Base-by-base conservation (phyloP, 495 filamentous ascomycete genomes). In the Neurospora tetraspora region DNA sequence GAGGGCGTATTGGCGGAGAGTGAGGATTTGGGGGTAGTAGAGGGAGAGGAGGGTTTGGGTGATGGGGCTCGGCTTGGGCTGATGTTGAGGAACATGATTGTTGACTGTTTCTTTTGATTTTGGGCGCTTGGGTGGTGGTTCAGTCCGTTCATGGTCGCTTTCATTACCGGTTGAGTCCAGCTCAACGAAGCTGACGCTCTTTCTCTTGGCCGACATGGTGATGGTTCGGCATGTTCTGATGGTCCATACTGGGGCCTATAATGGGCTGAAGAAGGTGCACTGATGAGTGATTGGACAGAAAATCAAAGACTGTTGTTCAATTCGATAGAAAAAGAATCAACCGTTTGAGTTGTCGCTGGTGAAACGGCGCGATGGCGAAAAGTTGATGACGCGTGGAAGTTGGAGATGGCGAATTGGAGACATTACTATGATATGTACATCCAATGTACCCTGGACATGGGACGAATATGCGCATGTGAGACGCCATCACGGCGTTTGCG, bases 1-100 rank as follows among this genome's bases (percentile, higher is more conserved):
- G n/a, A 89, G 79, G 61, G 96, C 83, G 81, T 94, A 94, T 40
- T 91, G 84, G 53, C 94, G 89, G 69, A 98, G 81, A 0, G 91
- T 90, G 40, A 89, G 78, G 16, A 93, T 86, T 39, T 86, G 78
- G 4, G 85, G 81, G 81, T 97, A 97, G 83, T 92, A 96, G 73
- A 89, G 85, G 65, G 85, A 87, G 69, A 98, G 86, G 37, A 97
- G 86, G 23, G 90, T 89, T 81, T 94, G 91, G 36, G 85, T 81
- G 70, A 85, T 76, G 14, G 53, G 53, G 14, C 34, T 61, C 6
- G 53, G 53, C 3, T 59, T 59, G 47, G 20, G 20, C n/a, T n/a
- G n/a, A 0, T n/a, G 45, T 53, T 2, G 45, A 2, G 45, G 45
- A 20, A 11, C 10, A 10, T 10, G 10, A 2, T 3, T 23, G 2